A percentile compares a stretch with the other conserved stretches of the same genome.
Evolutionary conservation across 139 green algal species (phyloP).

Genomic region (Picochlorum costavermella): DNA sequence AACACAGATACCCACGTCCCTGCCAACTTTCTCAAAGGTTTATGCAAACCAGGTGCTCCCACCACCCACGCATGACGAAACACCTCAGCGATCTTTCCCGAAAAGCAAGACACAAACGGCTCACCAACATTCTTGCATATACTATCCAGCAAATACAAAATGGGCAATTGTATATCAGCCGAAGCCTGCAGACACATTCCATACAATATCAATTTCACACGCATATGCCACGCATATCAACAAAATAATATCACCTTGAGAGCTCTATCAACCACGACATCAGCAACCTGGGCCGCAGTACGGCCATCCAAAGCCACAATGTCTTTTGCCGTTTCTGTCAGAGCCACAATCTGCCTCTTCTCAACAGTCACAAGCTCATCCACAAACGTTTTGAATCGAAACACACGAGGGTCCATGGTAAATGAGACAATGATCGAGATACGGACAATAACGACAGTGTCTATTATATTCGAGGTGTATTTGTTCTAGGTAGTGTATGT

Average conservation of each 20-base stretch:
- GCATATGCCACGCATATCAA: background rate
- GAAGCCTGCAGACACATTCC: constrained; percentile 6
- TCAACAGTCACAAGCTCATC: constrained; percentile 21
- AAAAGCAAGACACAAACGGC: constrained; percentile 49
- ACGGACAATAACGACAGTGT: too few species aligned
- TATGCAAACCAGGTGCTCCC: constrained; percentile 22
- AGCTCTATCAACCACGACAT: constrained; percentile 20
- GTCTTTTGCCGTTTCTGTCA: constrained; percentile 27
- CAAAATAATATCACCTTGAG: constrained; percentile 13
- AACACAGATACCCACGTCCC: constrained; percentile 51
- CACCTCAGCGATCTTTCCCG: background rate
- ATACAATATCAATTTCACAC: background rate
- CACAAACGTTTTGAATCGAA: constrained; percentile 17
- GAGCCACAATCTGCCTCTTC: constrained; percentile 21
- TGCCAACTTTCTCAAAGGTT: constrained; percentile 42
- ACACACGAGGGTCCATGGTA: background rate
- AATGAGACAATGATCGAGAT: background rate
- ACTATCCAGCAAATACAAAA: constrained; percentile 69
- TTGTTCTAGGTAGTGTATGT: background rate
- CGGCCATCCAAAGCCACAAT: constrained; percentile 14
- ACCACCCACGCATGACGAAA: constrained; percentile 39
- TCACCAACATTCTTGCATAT: constrained; percentile 66
- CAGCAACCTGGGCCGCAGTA: constrained; percentile 5
- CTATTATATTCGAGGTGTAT: background rate
- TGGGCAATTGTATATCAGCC: constrained; percentile 49